These are phyloP conservation scores for Echium plantagineum DNA, from an alignment of 257 asterid genomes.

Conservation along the genomic window DNA sequence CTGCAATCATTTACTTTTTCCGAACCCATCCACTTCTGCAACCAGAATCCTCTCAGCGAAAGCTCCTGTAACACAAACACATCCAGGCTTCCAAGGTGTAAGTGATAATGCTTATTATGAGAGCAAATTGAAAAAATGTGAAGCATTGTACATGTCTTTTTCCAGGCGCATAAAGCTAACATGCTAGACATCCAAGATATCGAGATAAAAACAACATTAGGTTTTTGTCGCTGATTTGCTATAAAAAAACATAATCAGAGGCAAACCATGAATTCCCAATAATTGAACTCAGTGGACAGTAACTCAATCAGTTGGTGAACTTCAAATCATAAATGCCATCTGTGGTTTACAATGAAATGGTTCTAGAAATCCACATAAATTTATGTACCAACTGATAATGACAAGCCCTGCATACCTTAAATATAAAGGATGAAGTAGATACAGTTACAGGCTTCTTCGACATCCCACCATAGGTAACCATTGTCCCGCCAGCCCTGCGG, in stretches of 20 bases:
- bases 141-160: not conserved
- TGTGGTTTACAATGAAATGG: not conserved
- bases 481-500: constrained; percentile 79
- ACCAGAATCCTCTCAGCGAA: constrained; percentile 91
- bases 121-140: not conserved
- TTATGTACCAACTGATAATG: not conserved
- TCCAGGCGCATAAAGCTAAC: not conserved
- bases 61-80: constrained; percentile 39
- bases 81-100: not conserved
- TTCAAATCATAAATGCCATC: not conserved
- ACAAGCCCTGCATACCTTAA: constrained; percentile 44
- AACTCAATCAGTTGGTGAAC: not conserved
- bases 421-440: constrained; percentile 73
- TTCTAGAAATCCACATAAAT: no score
- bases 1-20: constrained; percentile 59
- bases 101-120: not conserved
- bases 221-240: not conserved
- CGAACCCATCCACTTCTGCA: constrained; percentile 73
- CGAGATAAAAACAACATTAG: not conserved
- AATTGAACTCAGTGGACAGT: not conserved
- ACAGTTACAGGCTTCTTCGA: constrained; percentile 85
- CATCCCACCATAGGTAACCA: constrained; percentile 99
- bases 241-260: no score
- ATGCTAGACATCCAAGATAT: not conserved
- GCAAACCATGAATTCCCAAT: not conserved